Evolutionary conservation across 768 basidiomycete genomes (phyloP).

Genomic region (Hirschioporus abietinus): DNA sequence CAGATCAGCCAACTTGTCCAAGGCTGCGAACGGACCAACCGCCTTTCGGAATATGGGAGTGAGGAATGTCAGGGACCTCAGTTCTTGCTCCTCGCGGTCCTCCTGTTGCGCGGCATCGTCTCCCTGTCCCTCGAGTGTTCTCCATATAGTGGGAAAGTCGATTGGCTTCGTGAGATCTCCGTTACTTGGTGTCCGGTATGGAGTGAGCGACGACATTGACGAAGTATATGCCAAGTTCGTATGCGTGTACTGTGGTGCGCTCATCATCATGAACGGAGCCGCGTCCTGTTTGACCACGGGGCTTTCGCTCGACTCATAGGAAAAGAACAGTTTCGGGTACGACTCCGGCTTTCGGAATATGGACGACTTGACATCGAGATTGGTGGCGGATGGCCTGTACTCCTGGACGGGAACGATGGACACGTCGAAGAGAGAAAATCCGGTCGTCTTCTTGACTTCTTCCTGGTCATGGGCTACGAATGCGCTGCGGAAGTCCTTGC

Average conservation of each 20-base stretch:
- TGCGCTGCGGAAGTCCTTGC: too few relatives aligned
- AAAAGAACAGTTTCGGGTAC: background rate
- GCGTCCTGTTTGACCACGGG: background rate
- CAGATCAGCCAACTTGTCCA: background rate
- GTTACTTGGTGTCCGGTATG: background rate
- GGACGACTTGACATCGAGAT: background rate
- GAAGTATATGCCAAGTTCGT: background rate
- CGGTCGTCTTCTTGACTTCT: background rate
- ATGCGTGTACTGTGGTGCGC: background rate
- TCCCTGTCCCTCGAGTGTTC: background rate
- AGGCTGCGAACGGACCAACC: background rate
- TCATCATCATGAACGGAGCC: background rate
- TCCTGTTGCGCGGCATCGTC: background rate
- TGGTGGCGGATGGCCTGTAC: background rate
- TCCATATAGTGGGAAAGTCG: background rate
- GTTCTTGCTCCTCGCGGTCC: background rate
- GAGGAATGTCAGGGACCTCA: background rate
- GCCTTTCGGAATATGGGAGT: background rate
- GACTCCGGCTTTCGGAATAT: too few relatives aligned
- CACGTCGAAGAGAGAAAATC: background rate
- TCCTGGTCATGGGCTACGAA: background rate
- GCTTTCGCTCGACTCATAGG: background rate
- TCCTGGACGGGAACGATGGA: background rate
- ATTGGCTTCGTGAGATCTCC: background rate
- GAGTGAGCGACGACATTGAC: background rate